Evolutionary conservation across 306 rosid species (phyloP).

Genomic region (Rosa lucieae): DNA sequence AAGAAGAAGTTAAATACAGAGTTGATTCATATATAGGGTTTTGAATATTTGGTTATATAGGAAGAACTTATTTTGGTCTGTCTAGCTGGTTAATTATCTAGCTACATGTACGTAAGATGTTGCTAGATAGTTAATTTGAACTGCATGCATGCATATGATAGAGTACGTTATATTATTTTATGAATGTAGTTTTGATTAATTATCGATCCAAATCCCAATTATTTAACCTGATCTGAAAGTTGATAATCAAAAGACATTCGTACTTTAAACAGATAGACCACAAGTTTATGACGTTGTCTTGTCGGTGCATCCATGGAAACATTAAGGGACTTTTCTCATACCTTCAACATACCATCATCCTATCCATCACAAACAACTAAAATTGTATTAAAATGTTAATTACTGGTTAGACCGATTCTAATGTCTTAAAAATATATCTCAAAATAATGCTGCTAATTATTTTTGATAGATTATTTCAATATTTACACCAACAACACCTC

Average conservation of each 20-base stretch:
- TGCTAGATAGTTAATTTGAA: no score
- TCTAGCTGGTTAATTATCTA: no score
- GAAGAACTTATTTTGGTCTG: neutral
- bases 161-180: no score
- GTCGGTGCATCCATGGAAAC: conserved; percentile 28
- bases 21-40: neutral
- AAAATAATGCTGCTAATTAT: no score
- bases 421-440: neutral
- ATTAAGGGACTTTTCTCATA: neutral
- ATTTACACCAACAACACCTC: no score
- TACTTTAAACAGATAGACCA: neutral
- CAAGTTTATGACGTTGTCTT: conserved; percentile 13
- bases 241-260: neutral
- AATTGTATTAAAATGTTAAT: neutral
- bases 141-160: neutral
- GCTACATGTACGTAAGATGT: no score
- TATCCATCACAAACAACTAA: neutral
- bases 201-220: neutral
- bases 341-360: conserved; percentile 1
- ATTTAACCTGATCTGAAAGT: neutral
- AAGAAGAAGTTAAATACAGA: no score
- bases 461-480: no score
- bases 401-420: neutral
- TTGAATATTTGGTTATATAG: neutral
- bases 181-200: neutral